Conservation (phyloP, 1,284 basidiomycete species). For the Apiotrichum gracile region DNA sequence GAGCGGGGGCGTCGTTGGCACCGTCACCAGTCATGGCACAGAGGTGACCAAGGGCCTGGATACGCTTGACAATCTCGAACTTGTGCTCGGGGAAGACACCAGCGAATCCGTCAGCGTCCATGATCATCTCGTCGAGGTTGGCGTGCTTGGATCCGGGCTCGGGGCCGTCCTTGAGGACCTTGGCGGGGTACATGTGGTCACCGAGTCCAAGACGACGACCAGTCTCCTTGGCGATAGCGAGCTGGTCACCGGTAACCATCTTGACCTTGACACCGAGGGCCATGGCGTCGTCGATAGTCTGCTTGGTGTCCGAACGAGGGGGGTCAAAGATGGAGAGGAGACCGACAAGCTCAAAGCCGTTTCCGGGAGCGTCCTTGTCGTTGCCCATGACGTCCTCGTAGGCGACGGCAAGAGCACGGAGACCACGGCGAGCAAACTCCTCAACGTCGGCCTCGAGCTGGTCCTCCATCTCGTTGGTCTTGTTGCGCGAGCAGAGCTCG, state of each 20-base stretch:
- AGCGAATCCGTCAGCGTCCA: constrained; percentile 62
- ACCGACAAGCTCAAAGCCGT: constrained; percentile 95
- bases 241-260: constrained; percentile 99
- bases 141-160: constrained; percentile 68
- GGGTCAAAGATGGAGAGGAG: constrained; percentile 97
- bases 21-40: constrained; percentile 95
- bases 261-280: constrained; percentile 96
- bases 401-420: constrained; percentile 94
- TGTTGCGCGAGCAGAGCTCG: constrained; percentile 93
- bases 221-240: constrained; percentile 98
- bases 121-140: constrained; percentile 85
- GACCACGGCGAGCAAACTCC: constrained; percentile 91
- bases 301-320: constrained; percentile 95
- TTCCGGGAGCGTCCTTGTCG: constrained; percentile 55
- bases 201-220: constrained; percentile 93
- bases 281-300: constrained; percentile 95
- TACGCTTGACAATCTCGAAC: constrained; percentile 85
- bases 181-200: constrained; percentile 95
- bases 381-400: constrained; percentile 85
- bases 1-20: constrained; percentile 91
- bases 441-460: constrained; percentile 89
- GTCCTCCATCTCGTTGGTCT: constrained; percentile 85
- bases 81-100: constrained; percentile 98
- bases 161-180: constrained; percentile 88
- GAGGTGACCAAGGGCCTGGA: constrained; percentile 82